Evolutionary conservation across 768 basidiomycete species (phyloP).

Genomic region (Trametes cubensis): DNA sequence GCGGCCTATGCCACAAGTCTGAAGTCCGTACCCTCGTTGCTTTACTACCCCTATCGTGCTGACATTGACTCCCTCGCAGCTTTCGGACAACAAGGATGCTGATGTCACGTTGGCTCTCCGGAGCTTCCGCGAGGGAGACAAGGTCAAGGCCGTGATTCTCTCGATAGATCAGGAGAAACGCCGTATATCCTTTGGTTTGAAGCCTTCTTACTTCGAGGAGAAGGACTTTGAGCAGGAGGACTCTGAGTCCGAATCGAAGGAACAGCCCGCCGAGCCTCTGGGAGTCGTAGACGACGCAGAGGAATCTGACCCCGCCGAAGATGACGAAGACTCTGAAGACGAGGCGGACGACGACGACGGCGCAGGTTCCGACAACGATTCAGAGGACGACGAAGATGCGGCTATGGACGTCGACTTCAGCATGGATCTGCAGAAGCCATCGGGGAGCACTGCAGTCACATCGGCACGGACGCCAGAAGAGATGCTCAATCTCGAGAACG

Average conservation of each 20-base stretch:
- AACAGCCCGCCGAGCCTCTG: conserved; percentile 27
- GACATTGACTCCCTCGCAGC: conserved; percentile 44
- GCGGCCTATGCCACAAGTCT: conserved; percentile 93
- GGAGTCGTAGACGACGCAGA: conserved; percentile 37
- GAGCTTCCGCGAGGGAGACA: conserved; percentile 85
- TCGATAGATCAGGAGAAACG: conserved; percentile 76
- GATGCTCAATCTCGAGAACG: conserved; percentile 52
- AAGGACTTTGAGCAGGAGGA: conserved; percentile 56
- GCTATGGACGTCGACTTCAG: conserved; percentile 52
- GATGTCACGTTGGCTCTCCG: conserved; percentile 78
- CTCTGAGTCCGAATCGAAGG: conserved; percentile 32
- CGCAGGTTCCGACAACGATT: conserved; percentile 35
- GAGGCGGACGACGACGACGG: conserved; percentile 38
- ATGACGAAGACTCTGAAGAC: neutral
- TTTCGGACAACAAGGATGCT: conserved; percentile 85
- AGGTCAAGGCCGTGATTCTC: conserved; percentile 76
- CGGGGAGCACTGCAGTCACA: neutral
- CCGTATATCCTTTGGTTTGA: conserved; percentile 80
- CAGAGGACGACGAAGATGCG: conserved; percentile 36
- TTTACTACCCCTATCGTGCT: conserved; percentile 5
- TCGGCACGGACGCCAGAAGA: neutral
- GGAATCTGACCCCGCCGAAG: conserved; percentile 22
- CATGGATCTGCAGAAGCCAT: conserved; percentile 26
- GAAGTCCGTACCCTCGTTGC: conserved; percentile 54
- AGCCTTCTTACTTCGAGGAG: conserved; percentile 82